Evolutionary conservation across 2,329 filamentous ascomycete genomes (phyloP).

Genomic region (Hymenoscyphus repandus): DNA sequence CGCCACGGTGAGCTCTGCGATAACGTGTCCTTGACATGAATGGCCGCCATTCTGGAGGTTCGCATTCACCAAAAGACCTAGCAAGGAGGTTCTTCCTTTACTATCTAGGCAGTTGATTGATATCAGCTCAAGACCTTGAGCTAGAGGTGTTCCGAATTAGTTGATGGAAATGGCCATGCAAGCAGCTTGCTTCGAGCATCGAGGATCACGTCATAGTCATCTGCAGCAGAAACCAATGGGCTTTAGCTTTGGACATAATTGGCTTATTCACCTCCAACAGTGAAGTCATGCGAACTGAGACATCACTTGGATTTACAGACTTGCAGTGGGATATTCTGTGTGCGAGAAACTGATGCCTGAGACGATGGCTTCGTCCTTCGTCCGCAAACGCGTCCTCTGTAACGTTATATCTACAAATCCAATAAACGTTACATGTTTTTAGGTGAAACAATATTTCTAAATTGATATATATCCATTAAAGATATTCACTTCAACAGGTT

Average conservation of each 20-base stretch:
- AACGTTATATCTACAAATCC: background rate
- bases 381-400: background rate
- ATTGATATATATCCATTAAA: background rate
- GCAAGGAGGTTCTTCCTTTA: too few relatives aligned
- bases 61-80: too few relatives aligned
- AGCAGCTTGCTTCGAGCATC: background rate
- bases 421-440: background rate
- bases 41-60: background rate
- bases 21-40: background rate
- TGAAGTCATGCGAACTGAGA: too few relatives aligned
- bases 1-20: too few relatives aligned
- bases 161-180: too few relatives aligned
- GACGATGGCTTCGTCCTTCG: background rate
- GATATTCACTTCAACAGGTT: background rate
- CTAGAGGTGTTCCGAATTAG: too few relatives aligned
- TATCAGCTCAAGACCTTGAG: too few relatives aligned
- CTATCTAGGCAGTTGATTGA: too few relatives aligned
- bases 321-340: background rate
- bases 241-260: too few relatives aligned
- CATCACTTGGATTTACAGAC: too few relatives aligned
- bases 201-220: background rate
- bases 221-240: too few relatives aligned
- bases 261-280: too few relatives aligned
- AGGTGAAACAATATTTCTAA: background rate
- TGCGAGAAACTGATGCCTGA: background rate